These are phyloP conservation scores for Barbarea vulgaris DNA, from an alignment of 345 rosid genomes.

Conservation along the genomic window DNA sequence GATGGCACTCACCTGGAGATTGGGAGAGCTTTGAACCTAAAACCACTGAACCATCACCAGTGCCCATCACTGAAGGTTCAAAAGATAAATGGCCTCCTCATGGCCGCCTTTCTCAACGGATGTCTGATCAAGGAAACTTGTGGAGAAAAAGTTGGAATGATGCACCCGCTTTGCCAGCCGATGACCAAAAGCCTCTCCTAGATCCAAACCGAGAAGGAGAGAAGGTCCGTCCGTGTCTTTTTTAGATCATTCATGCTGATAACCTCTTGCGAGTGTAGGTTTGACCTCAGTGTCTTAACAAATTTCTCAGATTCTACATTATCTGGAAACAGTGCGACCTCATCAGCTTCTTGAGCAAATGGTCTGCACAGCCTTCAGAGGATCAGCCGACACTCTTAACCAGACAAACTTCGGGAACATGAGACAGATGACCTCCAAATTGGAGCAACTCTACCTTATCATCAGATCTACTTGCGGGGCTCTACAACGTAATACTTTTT, in stretches of 20 bases:
- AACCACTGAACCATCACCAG: conserved; percentile 47
- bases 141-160: conserved; percentile 93
- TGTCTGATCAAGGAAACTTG: conserved; percentile 88
- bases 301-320: conserved; percentile 70
- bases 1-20: conserved; percentile 99
- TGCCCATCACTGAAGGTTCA: conserved; percentile 37
- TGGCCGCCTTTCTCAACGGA: conserved; percentile 85
- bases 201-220: conserved; percentile 95
- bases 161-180: conserved; percentile 72
- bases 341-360: conserved; percentile 95
- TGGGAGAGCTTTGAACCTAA: conserved; percentile 61
- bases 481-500: conserved; percentile 58
- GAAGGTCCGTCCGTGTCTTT: conserved; percentile 55
- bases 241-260: background rate
- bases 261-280: background rate
- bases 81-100: conserved; percentile 82
- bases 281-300: conserved; percentile 23
- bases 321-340: conserved; percentile 88
- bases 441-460: conserved; percentile 76
- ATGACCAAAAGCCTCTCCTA: conserved; percentile 83
- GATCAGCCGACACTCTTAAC: conserved; percentile 86
- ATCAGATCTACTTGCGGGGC: conserved; percentile 60
- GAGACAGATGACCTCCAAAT: conserved; percentile 66
- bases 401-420: conserved; percentile 70
- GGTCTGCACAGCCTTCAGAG: conserved; percentile 94